These are phyloP conservation scores for Trametes villosa DNA, from an alignment of 768 basidiomycete species.

Conservation along the genomic window DNA sequence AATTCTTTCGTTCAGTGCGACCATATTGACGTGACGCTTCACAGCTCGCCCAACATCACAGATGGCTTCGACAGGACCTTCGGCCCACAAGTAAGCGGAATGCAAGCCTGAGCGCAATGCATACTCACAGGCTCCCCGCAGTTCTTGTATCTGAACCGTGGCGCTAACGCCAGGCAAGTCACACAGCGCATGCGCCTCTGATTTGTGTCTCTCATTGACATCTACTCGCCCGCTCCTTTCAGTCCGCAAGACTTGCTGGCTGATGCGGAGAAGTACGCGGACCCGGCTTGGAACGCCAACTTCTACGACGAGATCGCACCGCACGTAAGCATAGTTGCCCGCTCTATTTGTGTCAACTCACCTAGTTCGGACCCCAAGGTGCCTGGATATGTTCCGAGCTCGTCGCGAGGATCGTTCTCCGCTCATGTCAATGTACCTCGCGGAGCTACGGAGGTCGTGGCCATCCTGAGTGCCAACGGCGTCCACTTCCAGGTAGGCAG, in stretches of 20 bases:
- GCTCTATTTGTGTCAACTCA: background rate
- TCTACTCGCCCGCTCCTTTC: background rate
- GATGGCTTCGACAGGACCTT: constrained; percentile 36
- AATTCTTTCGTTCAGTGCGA: background rate
- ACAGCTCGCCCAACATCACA: constrained; percentile 32
- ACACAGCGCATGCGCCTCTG: no score
- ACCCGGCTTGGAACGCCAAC: constrained; percentile 30
- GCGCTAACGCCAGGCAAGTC: constrained; percentile 4
- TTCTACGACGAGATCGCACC: constrained; percentile 37
- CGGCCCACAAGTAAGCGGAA: constrained; percentile 29
- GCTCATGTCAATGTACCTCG: constrained; percentile 23
- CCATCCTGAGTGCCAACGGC: constrained; percentile 32
- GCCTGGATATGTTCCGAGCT: constrained; percentile 27
- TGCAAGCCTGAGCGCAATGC: background rate
- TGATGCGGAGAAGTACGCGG: constrained; percentile 32
- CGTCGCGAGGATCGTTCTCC: constrained; percentile 27
- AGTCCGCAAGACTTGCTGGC: constrained; percentile 24
- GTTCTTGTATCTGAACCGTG: constrained; percentile 25
- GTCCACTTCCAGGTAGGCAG: constrained; percentile 25
- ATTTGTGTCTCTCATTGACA: no score
- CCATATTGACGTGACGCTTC: background rate
- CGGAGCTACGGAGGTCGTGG: constrained; percentile 25
- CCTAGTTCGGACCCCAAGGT: constrained; percentile 10
- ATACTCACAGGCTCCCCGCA: background rate
- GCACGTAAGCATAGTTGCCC: constrained; percentile 14